These are phyloP conservation scores for Penicillium mononematosum DNA, from an alignment of 495 filamentous ascomycete genomes.

Conservation along the genomic window DNA sequence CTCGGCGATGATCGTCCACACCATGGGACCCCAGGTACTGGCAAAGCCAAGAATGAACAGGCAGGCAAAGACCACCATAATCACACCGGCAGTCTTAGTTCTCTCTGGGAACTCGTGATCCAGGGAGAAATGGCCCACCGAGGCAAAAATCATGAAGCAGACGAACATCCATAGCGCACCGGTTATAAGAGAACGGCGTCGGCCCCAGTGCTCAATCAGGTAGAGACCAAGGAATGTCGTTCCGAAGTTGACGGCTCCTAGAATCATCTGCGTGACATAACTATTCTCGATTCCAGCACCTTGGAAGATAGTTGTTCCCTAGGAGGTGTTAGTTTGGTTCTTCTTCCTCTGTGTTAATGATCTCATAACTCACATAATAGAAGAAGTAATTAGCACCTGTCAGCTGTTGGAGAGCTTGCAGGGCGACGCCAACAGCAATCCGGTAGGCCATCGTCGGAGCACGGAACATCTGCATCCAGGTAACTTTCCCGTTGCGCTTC, in stretches of 20 bases:
- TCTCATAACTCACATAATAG: slow-evolving; percentile 55
- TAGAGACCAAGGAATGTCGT: slow-evolving; percentile 70
- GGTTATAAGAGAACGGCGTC: slow-evolving; percentile 62
- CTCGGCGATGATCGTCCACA: slow-evolving; percentile 78
- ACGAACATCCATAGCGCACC: slow-evolving; percentile 69
- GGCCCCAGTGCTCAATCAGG: slow-evolving; percentile 66
- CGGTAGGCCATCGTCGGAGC: slow-evolving; percentile 68
- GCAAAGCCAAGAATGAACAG: slow-evolving; percentile 59
- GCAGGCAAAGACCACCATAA: slow-evolving; percentile 70
- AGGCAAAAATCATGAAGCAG: slow-evolving; percentile 71
- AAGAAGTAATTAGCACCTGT: slow-evolving; percentile 62
- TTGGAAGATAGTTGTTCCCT: slow-evolving; percentile 67
- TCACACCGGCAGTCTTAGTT: slow-evolving; percentile 59
- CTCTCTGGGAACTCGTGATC: slow-evolving; percentile 47
- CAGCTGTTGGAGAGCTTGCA: slow-evolving; percentile 54
- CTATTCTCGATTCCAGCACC: slow-evolving; percentile 64
- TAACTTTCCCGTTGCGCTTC: slow-evolving; percentile 43
- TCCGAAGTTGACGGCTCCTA: slow-evolving; percentile 68
- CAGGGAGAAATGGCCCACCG: slow-evolving; percentile 60
- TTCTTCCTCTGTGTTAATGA: not conserved
- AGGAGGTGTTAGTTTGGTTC: slow-evolving; percentile 16
- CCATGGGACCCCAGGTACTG: slow-evolving; percentile 78
- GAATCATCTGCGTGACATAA: slow-evolving; percentile 71
- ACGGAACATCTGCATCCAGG: slow-evolving; percentile 53
- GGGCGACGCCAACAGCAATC: slow-evolving; percentile 59